Evolutionary conservation across 2,329 filamentous ascomycete species (phyloP).

Genomic region (Apiospora phragmitis): DNA sequence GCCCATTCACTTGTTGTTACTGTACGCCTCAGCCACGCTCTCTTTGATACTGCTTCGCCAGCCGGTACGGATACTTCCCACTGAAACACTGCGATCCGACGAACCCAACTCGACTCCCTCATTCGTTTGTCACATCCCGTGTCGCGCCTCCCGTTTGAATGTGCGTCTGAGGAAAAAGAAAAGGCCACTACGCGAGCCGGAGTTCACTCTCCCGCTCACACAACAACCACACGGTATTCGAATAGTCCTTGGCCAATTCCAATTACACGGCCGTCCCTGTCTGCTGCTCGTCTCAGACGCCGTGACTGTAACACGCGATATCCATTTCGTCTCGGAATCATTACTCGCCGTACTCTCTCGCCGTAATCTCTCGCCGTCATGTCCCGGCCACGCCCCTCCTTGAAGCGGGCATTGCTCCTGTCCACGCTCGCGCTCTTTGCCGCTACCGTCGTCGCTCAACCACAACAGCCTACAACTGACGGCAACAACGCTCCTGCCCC

Average conservation of each 20-base stretch:
- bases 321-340: neutral
- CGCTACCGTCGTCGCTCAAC: constrained; percentile 17
- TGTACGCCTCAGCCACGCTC: neutral
- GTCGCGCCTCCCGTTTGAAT: constrained; percentile 6
- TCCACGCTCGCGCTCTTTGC: constrained; percentile 15
- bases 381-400: neutral
- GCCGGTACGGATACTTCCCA: neutral
- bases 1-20: neutral
- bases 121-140: constrained; percentile 5
- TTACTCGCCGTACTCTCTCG: neutral
- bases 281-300: neutral
- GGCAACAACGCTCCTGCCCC: constrained; percentile 11
- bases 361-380: neutral
- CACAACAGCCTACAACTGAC: constrained; percentile 14
- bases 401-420: constrained; percentile 19
- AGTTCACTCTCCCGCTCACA: neutral
- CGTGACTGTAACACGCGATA: neutral
- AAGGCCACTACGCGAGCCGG: neutral
- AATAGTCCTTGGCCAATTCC: neutral
- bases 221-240: neutral
- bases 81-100: constrained; percentile 1
- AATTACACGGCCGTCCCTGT: neutral
- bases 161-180: neutral
- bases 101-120: neutral
- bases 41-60: neutral